Evolutionary conservation across 2,329 filamentous ascomycete species (phyloP), one percentile per base, ranked within the genome.

Genomic region (Pestalotiopsis fici): DNA sequence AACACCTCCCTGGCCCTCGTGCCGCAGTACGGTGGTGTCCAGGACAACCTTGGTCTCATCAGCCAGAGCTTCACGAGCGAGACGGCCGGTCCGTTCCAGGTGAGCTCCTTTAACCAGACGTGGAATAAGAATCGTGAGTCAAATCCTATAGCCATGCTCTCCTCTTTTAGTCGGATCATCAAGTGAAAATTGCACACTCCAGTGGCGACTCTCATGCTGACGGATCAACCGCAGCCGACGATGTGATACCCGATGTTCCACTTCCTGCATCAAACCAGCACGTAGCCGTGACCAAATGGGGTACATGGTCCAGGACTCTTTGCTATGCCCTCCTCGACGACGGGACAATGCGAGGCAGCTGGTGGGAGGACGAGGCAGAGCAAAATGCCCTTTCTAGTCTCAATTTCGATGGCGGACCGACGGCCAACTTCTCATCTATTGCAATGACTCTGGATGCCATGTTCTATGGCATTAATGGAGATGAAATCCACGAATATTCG

Each of bases 391-490:
- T 64, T 15, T 47, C 62, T 15, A 67, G 47, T 50, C 67, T 59
- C 66, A 66, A n/a, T 27, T 65, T 59, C 55, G 43, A 69, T 27
- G 68, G 66, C 18, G 62, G 70, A 31, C 67, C 68, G 35, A 66
- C 68, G 3, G 54, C 56, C 59, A 72, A 68, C 37, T 73, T 73
- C 64, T 71, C 69, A 1, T 71, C 71, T 12, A 72, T 73, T 9
- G 70, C 72, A 23, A 69, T 69, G 66, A 72, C 70, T 39, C 67
- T 64, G 23, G 72, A 73, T 57, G 71, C 68, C 3, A 69, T 70
- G 67, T 70, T 73, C 35, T 73, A 73, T 35, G 70, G 72, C 5
- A 70, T 73, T 57, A 57, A 66, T 3, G 69, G 69, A 12, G 72
- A 72, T 21, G 65, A 73, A 66, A 65, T 73, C 18, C 66, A 59